Percentiles rank a stretch among this genome's conserved stretches.
These are phyloP conservation scores for Takakia lepidozioides DNA, from an alignment of 225 moss, liverwort and hornwort species.

Conservation along the genomic window DNA sequence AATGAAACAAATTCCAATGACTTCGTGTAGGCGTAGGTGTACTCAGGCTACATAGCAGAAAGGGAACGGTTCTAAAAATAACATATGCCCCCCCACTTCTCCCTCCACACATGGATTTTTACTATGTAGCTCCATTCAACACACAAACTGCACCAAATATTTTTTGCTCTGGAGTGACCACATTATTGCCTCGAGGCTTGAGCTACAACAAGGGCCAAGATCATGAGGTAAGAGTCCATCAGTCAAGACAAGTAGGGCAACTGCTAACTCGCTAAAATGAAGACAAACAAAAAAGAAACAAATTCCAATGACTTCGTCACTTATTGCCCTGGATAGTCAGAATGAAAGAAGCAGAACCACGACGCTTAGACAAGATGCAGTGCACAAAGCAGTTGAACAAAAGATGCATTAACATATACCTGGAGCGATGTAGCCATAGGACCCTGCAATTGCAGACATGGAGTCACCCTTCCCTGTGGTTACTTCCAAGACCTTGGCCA, in stretches of 20 bases:
- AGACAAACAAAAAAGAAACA: too few relatives aligned
- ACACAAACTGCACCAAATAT: not conserved
- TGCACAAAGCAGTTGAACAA: not conserved
- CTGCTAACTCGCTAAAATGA: too few relatives aligned
- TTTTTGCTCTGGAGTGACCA: not conserved
- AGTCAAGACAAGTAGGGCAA: too few relatives aligned
- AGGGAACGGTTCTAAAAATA: too few relatives aligned
- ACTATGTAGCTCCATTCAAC: not conserved
- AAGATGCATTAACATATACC: constrained; percentile 10
- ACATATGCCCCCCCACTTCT: too few relatives aligned
- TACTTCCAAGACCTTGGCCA: constrained; percentile 47
- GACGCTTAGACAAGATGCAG: too few relatives aligned
- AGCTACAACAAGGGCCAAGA: not conserved
- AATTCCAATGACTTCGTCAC: too few relatives aligned
- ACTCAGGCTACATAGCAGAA: constrained; percentile 22
- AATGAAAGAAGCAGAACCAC: not conserved
- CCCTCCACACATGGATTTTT: too few relatives aligned
- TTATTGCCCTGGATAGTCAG: not conserved
- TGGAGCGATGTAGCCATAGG: constrained; percentile 63
- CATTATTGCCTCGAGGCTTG: not conserved
- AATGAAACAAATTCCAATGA: too few relatives aligned
- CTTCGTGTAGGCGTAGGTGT: constrained; percentile 49
- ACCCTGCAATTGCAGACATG: constrained; percentile 54
- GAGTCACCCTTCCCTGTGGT: constrained; percentile 35
- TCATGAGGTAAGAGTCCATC: not conserved